Percentiles rank a stretch among this genome's conserved stretches.
Conservation (phyloP, 169 alveolate genomes). For the Prorocentrum cordatum region DNA sequence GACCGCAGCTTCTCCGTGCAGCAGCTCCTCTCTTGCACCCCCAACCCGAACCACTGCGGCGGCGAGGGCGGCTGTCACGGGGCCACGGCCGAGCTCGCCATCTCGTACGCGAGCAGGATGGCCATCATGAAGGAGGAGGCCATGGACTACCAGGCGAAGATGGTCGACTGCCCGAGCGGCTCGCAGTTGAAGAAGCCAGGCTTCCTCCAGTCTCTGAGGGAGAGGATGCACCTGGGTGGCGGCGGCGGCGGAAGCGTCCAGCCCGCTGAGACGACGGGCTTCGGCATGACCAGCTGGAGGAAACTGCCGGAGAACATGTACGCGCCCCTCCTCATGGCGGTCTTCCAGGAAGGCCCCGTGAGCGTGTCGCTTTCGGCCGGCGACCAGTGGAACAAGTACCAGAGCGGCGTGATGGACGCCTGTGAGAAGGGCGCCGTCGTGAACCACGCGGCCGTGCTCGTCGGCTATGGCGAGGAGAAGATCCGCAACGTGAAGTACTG, state of each 20-base stretch:
- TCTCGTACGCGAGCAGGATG: conserved; percentile 1
- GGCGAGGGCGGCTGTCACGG: conserved; percentile 35
- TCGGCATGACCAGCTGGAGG: conserved; percentile 40
- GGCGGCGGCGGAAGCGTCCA: no score
- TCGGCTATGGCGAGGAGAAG: conserved; percentile 76
- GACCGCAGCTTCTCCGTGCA: no score
- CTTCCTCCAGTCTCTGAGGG: no score
- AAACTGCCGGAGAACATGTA: conserved; percentile 18
- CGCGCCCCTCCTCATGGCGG: conserved; percentile 59
- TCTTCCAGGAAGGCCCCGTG: conserved; percentile 76
- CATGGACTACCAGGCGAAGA: no score
- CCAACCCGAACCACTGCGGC: conserved; percentile 1
- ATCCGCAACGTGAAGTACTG: conserved; percentile 73
- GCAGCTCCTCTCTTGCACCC: conserved; percentile 24
- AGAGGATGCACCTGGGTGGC: no score
- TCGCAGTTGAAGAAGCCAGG: no score
- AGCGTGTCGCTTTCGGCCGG: conserved; percentile 89
- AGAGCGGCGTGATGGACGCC: conserved; percentile 73
- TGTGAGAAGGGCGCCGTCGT: conserved; percentile 65
- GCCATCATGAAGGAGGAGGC: no score
- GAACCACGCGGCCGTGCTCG: conserved; percentile 77
- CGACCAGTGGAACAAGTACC: conserved; percentile 80
- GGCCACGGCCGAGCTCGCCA: conserved; percentile 28
- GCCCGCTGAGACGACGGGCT: no score
- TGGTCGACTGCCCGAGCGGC: no score